Conservation (phyloP, 1,139 yeast genomes). For the Lipomyces yarrowii region DNA sequence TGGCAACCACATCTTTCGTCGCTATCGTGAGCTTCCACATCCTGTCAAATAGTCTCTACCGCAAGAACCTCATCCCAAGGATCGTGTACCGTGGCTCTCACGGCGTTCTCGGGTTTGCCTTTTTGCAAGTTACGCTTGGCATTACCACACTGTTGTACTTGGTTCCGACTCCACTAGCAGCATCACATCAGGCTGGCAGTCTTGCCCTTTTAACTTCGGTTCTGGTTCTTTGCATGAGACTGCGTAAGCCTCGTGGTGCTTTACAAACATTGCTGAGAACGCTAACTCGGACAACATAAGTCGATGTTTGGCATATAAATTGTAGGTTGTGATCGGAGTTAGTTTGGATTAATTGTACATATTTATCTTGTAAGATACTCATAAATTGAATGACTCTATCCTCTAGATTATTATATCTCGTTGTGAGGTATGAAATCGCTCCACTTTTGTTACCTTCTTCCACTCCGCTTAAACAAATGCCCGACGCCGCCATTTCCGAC, state of each 20-base stretch:
- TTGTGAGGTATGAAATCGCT: too few species aligned
- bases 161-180: constrained; percentile 92
- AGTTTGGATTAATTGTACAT: not conserved
- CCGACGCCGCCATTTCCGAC: too few species aligned
- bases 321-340: not conserved
- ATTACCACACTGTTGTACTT: constrained; percentile 80
- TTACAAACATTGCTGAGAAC: constrained; percentile 4
- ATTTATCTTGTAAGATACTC: not conserved
- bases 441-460: too few species aligned
- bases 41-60: constrained; percentile 54
- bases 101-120: constrained; percentile 75
- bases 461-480: too few species aligned
- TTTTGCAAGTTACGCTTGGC: constrained; percentile 84
- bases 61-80: constrained; percentile 57
- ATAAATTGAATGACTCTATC: not conserved
- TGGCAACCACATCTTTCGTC: constrained; percentile 81
- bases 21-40: constrained; percentile 66
- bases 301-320: not conserved
- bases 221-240: constrained; percentile 65
- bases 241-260: constrained; percentile 65
- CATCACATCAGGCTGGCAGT: constrained; percentile 97
- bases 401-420: not conserved
- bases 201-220: constrained; percentile 81
- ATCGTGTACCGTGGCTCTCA: constrained; percentile 60
- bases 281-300: not conserved